Percentiles rank a stretch among this genome's conserved stretches.
These are phyloP conservation scores for Zygosaccharomyces gambellarensis DNA, from an alignment of 805 yeast genomes.

Conservation along the genomic window DNA sequence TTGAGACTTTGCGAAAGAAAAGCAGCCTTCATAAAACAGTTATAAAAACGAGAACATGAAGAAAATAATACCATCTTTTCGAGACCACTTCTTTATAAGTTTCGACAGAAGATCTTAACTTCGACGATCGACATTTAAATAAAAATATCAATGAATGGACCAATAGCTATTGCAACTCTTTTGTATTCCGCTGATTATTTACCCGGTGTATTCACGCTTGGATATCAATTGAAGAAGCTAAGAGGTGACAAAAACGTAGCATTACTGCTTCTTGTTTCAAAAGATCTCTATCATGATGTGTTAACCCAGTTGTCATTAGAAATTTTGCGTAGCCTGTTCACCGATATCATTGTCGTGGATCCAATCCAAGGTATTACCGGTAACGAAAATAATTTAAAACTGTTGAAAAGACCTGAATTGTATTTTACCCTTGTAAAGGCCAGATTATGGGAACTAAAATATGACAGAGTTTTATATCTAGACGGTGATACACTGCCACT, in stretches of 20 bases:
- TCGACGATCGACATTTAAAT: background rate
- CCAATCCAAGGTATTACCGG: conserved; percentile 16
- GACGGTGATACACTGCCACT: conserved; percentile 61
- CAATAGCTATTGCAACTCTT: conserved; percentile 33
- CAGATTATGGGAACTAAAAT: conserved; percentile 44
- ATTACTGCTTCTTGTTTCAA: conserved; percentile 21
- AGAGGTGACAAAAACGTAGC: conserved; percentile 9
- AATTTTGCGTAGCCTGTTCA: conserved; percentile 21
- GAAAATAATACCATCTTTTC: background rate
- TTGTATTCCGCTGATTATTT: conserved; percentile 48
- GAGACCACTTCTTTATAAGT: background rate
- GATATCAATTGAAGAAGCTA: conserved; percentile 33
- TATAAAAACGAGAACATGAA: background rate
- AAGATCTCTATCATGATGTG: conserved; percentile 16
- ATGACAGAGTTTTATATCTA: conserved; percentile 49
- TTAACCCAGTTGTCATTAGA: conserved; percentile 17
- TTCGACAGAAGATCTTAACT: background rate
- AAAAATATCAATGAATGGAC: background rate
- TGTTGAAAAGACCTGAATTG: conserved; percentile 49
- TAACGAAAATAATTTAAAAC: conserved; percentile 28
- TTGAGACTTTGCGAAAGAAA: background rate
- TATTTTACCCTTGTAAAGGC: conserved; percentile 48
- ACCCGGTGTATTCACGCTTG: conserved; percentile 55
- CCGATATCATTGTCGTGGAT: conserved; percentile 28
- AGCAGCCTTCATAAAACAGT: background rate